Evolutionary conservation across 2,329 filamentous ascomycete species (phyloP), one percentile per base, ranked within the genome.

Genomic region (Blastomyces parvus): DNA sequence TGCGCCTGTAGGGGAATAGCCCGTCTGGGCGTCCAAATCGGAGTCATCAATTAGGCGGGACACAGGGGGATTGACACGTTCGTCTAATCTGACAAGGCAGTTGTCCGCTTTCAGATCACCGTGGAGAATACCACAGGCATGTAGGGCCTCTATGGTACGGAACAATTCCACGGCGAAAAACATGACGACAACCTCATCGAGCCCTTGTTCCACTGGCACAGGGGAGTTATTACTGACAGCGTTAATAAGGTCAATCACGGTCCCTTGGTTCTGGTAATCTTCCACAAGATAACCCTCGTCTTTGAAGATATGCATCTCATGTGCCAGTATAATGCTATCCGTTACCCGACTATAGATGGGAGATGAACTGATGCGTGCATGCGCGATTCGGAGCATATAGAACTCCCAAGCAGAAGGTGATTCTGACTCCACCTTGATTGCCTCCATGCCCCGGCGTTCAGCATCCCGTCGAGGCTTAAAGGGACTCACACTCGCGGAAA

Each of bases 91-190:
- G 3, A 97, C 84, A 2, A 99, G 85, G 69, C 95, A 93, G 73
- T 99, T 99, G 77, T 99, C 94, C 0, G 89, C 86, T 78, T 99
- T 99, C 68, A 99, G 82, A 71, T 99, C 94, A 48, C 94, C 94
- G 73, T 99, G 94, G 56, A 97, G 80, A 63, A 99, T 81, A 2
- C 86, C 84, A 68, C 88, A 88, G 3, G 84, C 74, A 75, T 99
- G 94, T 27, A 99, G 82, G 0, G 88, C 87, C 77, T 97, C 94
- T 3, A 96, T 84, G 0, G 91, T 96, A 59, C 94, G 89, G 69
- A 99, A 83, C 7, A 99, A 83, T 76, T 99, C 94, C 65, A 97
- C 82, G 8, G 90, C 84, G 78, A 97, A 96, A 80, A 97, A 97
- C 91, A 97, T 97, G 69, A 89, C 90, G 1, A 97, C 81, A 58